These are phyloP conservation scores for Setaria italica DNA, from an alignment of 202 grass and related monocot genomes.

Conservation along the genomic window DNA sequence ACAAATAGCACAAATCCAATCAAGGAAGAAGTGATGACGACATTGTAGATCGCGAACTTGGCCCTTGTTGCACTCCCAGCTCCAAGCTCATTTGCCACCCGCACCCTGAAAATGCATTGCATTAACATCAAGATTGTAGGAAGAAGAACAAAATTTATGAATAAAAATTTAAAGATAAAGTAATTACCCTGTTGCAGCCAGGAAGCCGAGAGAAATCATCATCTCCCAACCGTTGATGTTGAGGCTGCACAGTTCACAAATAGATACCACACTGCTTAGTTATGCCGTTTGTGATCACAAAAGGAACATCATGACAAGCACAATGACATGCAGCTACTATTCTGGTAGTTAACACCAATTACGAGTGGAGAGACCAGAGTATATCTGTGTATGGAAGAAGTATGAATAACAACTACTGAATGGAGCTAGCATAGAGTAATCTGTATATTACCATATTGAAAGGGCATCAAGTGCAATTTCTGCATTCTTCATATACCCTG, in stretches of 20 bases:
- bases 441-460: slow-evolving; percentile 72
- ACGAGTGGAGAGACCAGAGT: neutral
- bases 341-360: neutral
- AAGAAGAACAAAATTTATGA: neutral
- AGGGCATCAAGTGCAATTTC: slow-evolving; percentile 90
- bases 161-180: neutral
- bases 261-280: neutral
- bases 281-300: neutral
- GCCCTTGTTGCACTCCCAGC: slow-evolving; percentile 68
- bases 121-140: neutral
- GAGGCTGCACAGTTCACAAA: slow-evolving; percentile 56
- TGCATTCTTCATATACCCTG: slow-evolving; percentile 84
- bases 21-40: slow-evolving; percentile 51
- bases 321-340: neutral
- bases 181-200: slow-evolving; percentile 69
- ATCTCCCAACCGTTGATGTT: slow-evolving; percentile 97
- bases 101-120: slow-evolving; percentile 54
- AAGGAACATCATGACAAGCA: neutral
- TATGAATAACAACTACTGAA: too few species aligned
- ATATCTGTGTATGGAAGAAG: neutral
- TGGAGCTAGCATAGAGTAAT: neutral
- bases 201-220: slow-evolving; percentile 86
- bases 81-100: slow-evolving; percentile 86
- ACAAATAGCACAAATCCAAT: slow-evolving; percentile 41
- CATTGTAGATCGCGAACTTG: slow-evolving; percentile 67